Conservation (phyloP, 1,284 basidiomycete species). For the Marasmius oreades region DNA sequence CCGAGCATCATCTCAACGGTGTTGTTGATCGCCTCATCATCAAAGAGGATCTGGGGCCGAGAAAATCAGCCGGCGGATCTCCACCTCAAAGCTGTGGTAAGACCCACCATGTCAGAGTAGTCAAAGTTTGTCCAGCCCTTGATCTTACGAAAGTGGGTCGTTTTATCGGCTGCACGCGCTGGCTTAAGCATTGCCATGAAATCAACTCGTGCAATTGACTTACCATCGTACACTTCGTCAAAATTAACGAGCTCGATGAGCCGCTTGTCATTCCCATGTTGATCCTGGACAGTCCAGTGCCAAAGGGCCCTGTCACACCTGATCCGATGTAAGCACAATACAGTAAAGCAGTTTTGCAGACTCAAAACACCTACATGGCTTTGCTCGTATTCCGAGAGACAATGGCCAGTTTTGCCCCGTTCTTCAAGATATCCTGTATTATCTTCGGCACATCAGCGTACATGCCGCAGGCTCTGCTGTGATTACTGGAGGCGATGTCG, state of each 20-base stretch:
- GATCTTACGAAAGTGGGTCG: slow-evolving; percentile 12
- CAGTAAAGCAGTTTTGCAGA: not conserved
- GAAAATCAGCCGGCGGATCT: not conserved
- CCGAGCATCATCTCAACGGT: slow-evolving; percentile 2
- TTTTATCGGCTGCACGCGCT: not conserved
- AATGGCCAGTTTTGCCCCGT: slow-evolving; percentile 14
- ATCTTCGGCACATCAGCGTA: slow-evolving; percentile 14
- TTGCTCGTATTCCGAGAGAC: slow-evolving; percentile 16
- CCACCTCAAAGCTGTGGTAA: not conserved
- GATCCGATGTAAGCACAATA: not conserved
- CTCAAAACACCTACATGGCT: slow-evolving; percentile 7
- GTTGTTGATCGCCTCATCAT: slow-evolving; percentile 2
- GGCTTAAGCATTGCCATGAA: not conserved
- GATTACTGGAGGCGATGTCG: not conserved
- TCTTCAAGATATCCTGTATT: slow-evolving; percentile 12
- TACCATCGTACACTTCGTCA: slow-evolving; percentile 13
- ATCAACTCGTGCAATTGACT: not conserved
- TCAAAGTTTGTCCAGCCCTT: slow-evolving; percentile 13
- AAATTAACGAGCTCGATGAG: slow-evolving; percentile 11
- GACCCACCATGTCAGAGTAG: slow-evolving; percentile 13
- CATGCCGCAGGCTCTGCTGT: slow-evolving; percentile 6
- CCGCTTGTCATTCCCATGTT: slow-evolving; percentile 2
- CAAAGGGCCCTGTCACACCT: slow-evolving; percentile 9
- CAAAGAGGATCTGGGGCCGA: not conserved
- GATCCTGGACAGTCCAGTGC: not conserved